These are phyloP conservation scores for Kwoniella dejecticola DNA, from an alignment of 768 basidiomycete species.

Conservation along the genomic window DNA sequence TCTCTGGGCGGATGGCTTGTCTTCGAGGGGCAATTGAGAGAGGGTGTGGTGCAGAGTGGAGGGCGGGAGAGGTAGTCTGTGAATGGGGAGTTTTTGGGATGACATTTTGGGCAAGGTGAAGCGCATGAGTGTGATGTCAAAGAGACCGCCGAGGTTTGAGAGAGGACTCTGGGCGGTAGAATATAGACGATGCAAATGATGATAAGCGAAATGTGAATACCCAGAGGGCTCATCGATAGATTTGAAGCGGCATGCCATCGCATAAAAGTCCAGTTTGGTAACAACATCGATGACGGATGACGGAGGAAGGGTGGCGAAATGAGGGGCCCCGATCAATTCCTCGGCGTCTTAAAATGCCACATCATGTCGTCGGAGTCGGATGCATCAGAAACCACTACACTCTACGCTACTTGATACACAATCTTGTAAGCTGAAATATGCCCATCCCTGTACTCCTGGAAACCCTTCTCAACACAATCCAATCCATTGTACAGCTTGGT, in stretches of 20 bases:
- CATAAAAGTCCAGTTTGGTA: too few species aligned
- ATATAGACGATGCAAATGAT: not conserved
- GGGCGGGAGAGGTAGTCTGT: constrained; percentile 39
- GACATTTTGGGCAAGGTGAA: constrained; percentile 23
- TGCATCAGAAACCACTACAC: too few species aligned
- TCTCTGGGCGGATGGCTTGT: constrained; percentile 44
- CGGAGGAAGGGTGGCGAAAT: not conserved
- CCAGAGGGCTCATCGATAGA: too few species aligned
- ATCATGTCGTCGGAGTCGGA: not conserved
- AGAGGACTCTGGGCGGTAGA: not conserved
- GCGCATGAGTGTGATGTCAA: constrained; percentile 18
- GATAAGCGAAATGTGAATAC: too few species aligned
- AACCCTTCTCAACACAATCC: too few species aligned
- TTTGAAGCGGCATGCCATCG: too few species aligned
- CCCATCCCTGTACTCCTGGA: too few species aligned
- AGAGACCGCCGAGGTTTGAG: not conserved
- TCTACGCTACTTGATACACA: too few species aligned
- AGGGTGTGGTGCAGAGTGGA: constrained; percentile 33
- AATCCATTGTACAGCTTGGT: too few species aligned
- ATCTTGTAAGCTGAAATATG: too few species aligned
- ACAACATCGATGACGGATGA: not conserved
- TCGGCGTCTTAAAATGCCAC: not conserved
- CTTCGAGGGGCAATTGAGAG: constrained; percentile 28
- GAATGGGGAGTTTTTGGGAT: constrained; percentile 30
- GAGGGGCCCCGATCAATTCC: constrained; percentile 2